Base-by-base conservation (phyloP, 768 basidiomycete species). In the Amanita muscaria region DNA sequence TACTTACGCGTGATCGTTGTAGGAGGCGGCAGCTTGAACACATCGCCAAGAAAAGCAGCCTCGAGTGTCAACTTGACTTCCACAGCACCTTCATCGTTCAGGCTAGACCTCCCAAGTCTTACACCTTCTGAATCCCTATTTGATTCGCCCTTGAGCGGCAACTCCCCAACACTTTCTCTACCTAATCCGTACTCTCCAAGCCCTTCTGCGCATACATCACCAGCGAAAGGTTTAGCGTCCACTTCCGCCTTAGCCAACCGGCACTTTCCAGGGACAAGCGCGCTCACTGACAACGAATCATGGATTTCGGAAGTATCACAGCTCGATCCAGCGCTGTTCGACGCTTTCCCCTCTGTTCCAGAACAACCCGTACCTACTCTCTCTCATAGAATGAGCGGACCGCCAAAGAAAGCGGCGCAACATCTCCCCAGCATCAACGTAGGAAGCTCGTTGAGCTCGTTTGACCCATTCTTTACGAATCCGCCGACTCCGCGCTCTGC, bases 321-420 rank as follows among this genome's bases (percentile, higher is more conserved):
- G 19, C 72, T 85, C 33, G 79, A 81, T 54, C 64, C 66, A 49
- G 74, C 74, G 9, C 61, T 83, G 18, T 83, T 80, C 51, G 83
- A 85, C 47, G 73, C 80, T 5, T 86, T 87, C 60, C 85, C 85
- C 18, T 73, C 74, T 25, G 83, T 86, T 4, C 83, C 84, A 1
- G 65, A 70, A 36, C 65, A 70, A 37, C 66, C 65, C 14, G 59
- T 68, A 4, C 73, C 74, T 14, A 1, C 54, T 36, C 29, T 52
- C 16, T 11, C n/a, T 8, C 31, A 7, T n/a, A 21, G 44, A 18
- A 16, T 10, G 22, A 6, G 27, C 35, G 19, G 18, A 15, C n/a
- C n/a, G n/a, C n/a, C n/a, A n/a, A n/a, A n/a, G n/a, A n/a, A n/a
- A n/a, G n/a, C n/a, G n/a, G n/a, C n/a, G n/a, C n/a, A n/a, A n/a